These are phyloP conservation scores for Monoraphidium neglectum DNA, from an alignment of 139 green algal species.

Conservation along the genomic window DNA sequence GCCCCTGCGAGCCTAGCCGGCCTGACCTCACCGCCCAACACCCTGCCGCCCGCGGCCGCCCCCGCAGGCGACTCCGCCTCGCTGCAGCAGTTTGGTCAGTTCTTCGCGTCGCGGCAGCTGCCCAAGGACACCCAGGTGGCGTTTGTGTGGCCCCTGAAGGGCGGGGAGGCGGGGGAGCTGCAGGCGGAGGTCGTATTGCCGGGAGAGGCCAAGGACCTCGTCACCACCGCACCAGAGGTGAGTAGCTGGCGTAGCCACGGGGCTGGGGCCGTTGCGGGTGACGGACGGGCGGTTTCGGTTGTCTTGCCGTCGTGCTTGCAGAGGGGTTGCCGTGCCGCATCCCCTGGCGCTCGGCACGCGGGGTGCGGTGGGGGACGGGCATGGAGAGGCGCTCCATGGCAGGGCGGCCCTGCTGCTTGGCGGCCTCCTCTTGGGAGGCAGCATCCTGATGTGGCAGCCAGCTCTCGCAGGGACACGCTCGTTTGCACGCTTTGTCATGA, in stretches of 20 bases:
- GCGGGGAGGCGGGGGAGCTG: conserved; percentile 30
- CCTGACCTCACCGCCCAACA: no score
- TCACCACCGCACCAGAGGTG: conserved; percentile 9
- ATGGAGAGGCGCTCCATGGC: no score
- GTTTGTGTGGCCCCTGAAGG: conserved; percentile 11
- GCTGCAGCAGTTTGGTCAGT: conserved; percentile 58
- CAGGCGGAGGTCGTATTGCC: conserved; percentile 37
- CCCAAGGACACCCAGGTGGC: conserved; percentile 43
- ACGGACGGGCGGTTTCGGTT: not conserved
- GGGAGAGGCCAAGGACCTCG: conserved; percentile 12
- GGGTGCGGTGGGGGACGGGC: no score
- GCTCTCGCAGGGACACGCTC: no score
- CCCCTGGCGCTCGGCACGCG: no score
- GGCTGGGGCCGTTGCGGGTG: not conserved
- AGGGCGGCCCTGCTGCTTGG: no score
- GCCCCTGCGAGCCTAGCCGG: no score
- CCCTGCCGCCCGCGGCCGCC: no score
- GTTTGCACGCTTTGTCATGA: no score
- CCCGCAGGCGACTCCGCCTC: conserved; percentile 50
- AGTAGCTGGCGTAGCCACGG: not conserved
- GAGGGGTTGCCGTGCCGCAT: no score
- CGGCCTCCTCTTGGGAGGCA: no score
- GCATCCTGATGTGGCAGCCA: no score
- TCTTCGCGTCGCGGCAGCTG: conserved; percentile 51
- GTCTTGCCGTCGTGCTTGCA: not conserved